Evolutionary conservation across 2,329 filamentous ascomycete species (phyloP), one percentile per base, ranked within the genome.

Genomic region (Knufia fluminis): DNA sequence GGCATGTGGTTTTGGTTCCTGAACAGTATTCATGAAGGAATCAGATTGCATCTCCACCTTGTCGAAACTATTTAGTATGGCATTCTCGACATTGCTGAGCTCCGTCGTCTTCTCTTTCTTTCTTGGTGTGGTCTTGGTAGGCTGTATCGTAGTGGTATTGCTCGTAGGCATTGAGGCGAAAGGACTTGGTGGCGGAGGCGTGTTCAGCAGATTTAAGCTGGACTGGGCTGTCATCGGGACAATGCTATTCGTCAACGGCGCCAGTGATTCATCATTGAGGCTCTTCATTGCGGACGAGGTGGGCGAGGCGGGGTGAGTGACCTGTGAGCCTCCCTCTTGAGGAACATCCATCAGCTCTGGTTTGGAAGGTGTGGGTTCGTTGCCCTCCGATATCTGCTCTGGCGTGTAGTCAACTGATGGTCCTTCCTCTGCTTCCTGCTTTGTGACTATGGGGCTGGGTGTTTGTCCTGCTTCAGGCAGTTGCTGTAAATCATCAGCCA

Each of bases 31-130:
- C 16, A 16, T 17, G 3, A 14, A 24, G 8, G 23, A 28, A 7
- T 14, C 14, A 17, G 20, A 26, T 17, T 24, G 40, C 17, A 28
- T 7, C 31, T 36, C 23, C 10, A 36, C 43, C 31, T 46, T 46
- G 4, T 36, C 31, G 6, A 12, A 14, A 22, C 9, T 4, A 33
- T 28, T 22, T 24, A 10, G 14, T 12, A n/a, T 6, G 8, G 14
- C 23, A n/a, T 19, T 36, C 28, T 46, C 43, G 31, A 17, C 8
- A 16, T 28, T 48, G 20, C 12, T 26, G 23, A 32, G 28, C 36
- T 48, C 45, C 7, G 45, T 31, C 23, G 24, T 19, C 14, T 48
- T 48, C 12, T 48, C 45, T 32, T 48, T 48, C 33, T 39, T 48
- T 23, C 35, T 48, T 17, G 45, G 9, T 10, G 35, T 28, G 8